A percentile compares a stretch with the other conserved stretches of the same genome.
Conservation (phyloP, 2,329 filamentous ascomycete species). For the Allantophomopsis lycopodina region DNA sequence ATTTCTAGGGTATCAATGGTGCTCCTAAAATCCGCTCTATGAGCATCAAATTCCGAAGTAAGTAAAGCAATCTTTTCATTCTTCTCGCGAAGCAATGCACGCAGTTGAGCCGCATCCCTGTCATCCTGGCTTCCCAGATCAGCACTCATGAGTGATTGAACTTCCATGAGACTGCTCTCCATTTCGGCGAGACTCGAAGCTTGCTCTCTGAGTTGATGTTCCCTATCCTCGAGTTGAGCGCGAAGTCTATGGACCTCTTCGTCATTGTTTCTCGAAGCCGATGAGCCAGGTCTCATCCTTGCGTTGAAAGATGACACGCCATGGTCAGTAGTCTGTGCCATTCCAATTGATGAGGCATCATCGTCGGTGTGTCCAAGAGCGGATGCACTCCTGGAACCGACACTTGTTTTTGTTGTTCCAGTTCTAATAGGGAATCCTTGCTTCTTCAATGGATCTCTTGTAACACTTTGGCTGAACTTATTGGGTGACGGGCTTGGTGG, state of each 20-base stretch:
- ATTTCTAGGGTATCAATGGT: slow-evolving; percentile 95
- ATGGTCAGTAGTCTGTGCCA: slow-evolving; percentile 36
- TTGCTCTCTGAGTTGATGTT: slow-evolving; percentile 82
- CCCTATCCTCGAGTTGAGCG: slow-evolving; percentile 66
- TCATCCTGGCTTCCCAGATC: slow-evolving; percentile 41
- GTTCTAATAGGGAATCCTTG: slow-evolving; percentile 25
- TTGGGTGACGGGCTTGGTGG: slow-evolving; percentile 45
- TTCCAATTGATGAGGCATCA: slow-evolving; percentile 37
- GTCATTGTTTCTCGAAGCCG: slow-evolving; percentile 29
- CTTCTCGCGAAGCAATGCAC: slow-evolving; percentile 79
- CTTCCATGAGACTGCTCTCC: slow-evolving; percentile 74
- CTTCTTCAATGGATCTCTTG: slow-evolving; percentile 37
- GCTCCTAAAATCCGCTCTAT: slow-evolving; percentile 89
- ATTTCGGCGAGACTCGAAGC: slow-evolving; percentile 73
- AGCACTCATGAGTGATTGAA: slow-evolving; percentile 56
- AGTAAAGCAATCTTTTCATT: slow-evolving; percentile 93
- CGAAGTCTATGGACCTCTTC: slow-evolving; percentile 64
- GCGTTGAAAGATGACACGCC: slow-evolving; percentile 39
- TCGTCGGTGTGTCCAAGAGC: slow-evolving; percentile 43
- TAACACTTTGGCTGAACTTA: slow-evolving; percentile 50
- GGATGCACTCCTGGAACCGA: slow-evolving; percentile 44
- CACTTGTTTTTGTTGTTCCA: slow-evolving; percentile 29
- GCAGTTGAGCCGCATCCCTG: slow-evolving; percentile 62
- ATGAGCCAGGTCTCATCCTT: slow-evolving; percentile 30
- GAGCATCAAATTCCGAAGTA: slow-evolving; percentile 86